phyloP scores from a whole-genome alignment of 2,329 filamentous ascomycete species.

The Botrytis sinoallii region DNA sequence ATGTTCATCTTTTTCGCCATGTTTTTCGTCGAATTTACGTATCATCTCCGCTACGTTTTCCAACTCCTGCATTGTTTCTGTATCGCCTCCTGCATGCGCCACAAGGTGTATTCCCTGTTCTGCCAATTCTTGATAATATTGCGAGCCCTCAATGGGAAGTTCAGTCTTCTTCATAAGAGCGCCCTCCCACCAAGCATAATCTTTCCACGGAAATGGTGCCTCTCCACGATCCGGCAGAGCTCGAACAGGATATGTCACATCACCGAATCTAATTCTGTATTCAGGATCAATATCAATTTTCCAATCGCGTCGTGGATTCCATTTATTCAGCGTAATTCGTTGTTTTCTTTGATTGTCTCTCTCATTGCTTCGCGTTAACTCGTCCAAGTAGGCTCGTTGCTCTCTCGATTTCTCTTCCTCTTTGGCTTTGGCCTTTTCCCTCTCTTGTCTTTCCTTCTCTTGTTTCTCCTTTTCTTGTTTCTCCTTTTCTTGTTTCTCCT shows the following conservation, averaged over 20 bases:
- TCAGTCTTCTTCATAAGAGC: background rate
- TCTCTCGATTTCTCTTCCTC: too few relatives aligned
- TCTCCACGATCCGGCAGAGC: too few relatives aligned
- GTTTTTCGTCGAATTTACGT: background rate
- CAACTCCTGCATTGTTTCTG: background rate
- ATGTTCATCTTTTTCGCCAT: background rate
- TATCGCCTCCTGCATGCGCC: background rate
- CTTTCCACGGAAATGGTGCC: background rate
- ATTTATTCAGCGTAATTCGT: too few relatives aligned
- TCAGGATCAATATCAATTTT: too few relatives aligned
- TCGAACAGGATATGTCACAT: too few relatives aligned
- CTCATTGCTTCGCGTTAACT: rapidly evolving
- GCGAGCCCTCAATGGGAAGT: rapidly evolving
- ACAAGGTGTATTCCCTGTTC: background rate
- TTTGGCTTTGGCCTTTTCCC: too few relatives aligned
- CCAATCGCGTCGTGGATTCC: too few relatives aligned
- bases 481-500: background rate
- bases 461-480: too few relatives aligned
- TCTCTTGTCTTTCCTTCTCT: background rate
- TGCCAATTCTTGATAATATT: background rate
- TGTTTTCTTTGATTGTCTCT: too few relatives aligned
- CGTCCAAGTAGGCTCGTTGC: rapidly evolving
- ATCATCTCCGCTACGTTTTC: background rate
- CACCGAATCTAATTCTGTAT: rapidly evolving
- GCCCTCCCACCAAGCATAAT: background rate